Percentiles rank a stretch among this genome's conserved stretches.
phyloP scores from a whole-genome alignment of 345 rosid species.

The Hibiscus mutabilis region DNA sequence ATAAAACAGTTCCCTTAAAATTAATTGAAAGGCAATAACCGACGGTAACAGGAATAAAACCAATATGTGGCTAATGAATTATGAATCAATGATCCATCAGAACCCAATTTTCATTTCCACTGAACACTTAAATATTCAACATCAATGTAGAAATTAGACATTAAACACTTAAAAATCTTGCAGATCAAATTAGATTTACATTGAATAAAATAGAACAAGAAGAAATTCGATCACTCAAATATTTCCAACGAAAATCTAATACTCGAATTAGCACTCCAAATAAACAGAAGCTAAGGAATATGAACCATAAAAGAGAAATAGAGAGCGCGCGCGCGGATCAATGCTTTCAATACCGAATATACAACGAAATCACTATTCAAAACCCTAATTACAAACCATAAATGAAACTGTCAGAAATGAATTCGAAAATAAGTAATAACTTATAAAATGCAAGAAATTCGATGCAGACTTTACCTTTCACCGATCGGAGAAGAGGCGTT shows the following conservation, averaged over 20 bases:
- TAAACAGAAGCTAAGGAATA: background rate
- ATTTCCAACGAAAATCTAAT: background rate
- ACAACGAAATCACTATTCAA: background rate
- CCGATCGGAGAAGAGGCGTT: slow-evolving; percentile 23
- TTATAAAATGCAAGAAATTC: background rate
- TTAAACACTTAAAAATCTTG: background rate
- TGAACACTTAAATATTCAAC: background rate
- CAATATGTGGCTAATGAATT: background rate
- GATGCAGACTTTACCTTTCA: slow-evolving; percentile 12
- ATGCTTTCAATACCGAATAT: slow-evolving; percentile 12
- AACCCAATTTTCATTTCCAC: background rate
- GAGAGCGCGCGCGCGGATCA: background rate
- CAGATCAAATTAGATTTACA: slow-evolving; percentile 2
- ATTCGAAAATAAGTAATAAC: slow-evolving; percentile 9
- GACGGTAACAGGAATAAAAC: background rate
- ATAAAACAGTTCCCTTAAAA: background rate
- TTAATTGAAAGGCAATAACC: background rate
- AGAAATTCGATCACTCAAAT: background rate
- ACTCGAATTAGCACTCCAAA: background rate
- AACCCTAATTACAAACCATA: background rate
- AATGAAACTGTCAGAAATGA: slow-evolving; percentile 14
- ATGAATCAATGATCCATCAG: background rate
- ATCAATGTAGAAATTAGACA: background rate
- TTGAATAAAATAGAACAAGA: background rate
- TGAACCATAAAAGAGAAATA: background rate